Base-by-base conservation (phyloP, 1,284 basidiomycete species). In the Vanrija sp. region DNA sequence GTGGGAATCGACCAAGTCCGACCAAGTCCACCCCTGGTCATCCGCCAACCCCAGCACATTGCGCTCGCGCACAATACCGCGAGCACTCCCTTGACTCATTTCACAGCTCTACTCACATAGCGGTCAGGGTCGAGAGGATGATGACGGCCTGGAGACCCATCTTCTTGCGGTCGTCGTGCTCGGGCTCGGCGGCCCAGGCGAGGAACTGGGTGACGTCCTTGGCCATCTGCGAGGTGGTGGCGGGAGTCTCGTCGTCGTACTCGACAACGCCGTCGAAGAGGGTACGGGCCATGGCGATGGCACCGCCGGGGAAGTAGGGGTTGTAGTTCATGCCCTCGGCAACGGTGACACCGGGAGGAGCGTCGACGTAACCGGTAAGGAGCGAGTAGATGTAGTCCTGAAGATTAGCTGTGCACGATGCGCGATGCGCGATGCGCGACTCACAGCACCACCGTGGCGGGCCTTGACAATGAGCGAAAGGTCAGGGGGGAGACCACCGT, bases 281-380 rank as follows among this genome's bases (percentile, higher is more conserved):
- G 19, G 97, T 86, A 75, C 95, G 90, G 48, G 92, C 95, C 96
- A 98, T 99, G 70, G 89, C 91, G 62, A 99, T 98, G 66, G 92
- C 91, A 69, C 93, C 92, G 57, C 94, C 92, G 48, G 93, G 93
- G 87, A 97, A 96, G 81, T 88, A 96, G 43, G 89, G 89, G 80
- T 95, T 97, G 83, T 95, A 97, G 83, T 94, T 94, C 87, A 96
- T 88, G 65, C 90, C 93, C 53, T 96, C 95, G 77, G 91, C 91
- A 62, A 99, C 84, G 73, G 91, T 86, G 65, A 98, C 90, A 66
- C 96, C 96, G 60, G 95, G 91, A 46, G 96, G 96, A 46, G 96
- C 87, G 71, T 98, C 96, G 48, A 92, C 83, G 80, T 98, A 98
- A 57, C 96, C 96, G 46, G 96, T 99, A 59, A 98, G 82, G 50